These are phyloP conservation scores for Wickerhamomyces rabaulensis DNA, from an alignment of 805 yeast genomes.

Conservation along the genomic window DNA sequence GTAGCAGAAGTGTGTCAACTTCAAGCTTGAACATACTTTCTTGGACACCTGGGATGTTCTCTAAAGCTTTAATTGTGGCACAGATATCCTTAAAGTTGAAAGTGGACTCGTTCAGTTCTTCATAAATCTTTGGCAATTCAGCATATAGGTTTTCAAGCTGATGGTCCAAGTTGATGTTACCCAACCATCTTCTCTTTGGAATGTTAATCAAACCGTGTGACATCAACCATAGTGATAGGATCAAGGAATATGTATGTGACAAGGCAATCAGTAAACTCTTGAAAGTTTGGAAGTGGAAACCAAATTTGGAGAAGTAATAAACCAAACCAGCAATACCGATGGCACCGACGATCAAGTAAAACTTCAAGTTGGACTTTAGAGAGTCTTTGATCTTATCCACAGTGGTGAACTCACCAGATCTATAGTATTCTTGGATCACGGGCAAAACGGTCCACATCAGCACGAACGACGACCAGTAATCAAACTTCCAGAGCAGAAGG, in stretches of 20 bases:
- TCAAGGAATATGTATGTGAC: slow-evolving; percentile 71
- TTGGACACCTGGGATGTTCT: slow-evolving; percentile 18
- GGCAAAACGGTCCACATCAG: slow-evolving; percentile 78
- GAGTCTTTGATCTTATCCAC: slow-evolving; percentile 50
- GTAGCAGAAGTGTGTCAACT: slow-evolving; percentile 5
- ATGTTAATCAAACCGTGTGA: slow-evolving; percentile 72
- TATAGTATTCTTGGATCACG: slow-evolving; percentile 63
- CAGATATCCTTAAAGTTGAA: slow-evolving; percentile 59
- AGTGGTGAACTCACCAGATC: slow-evolving; percentile 59
- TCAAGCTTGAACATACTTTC: slow-evolving; percentile 15
- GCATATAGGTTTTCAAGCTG: slow-evolving; percentile 38
- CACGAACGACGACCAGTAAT: slow-evolving; percentile 78
- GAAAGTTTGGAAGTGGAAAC: slow-evolving; percentile 48
- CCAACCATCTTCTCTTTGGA: slow-evolving; percentile 44
- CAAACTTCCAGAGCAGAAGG: slow-evolving; percentile 61
- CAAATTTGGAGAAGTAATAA: slow-evolving; percentile 53
- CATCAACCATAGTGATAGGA: slow-evolving; percentile 76
- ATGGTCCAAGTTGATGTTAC: slow-evolving; percentile 30
- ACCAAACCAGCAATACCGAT: slow-evolving; percentile 49
- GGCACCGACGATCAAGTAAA: slow-evolving; percentile 52
- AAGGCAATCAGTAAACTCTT: slow-evolving; percentile 68
- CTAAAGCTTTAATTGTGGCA: slow-evolving; percentile 49
- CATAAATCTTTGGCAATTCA: slow-evolving; percentile 53
- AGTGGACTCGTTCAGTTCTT: slow-evolving; percentile 57
- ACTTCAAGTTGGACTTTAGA: slow-evolving; percentile 47